These are phyloP conservation scores for Lasiodiplodia sp. DNA, from an alignment of 2,329 filamentous ascomycete genomes.

Conservation along the genomic window DNA sequence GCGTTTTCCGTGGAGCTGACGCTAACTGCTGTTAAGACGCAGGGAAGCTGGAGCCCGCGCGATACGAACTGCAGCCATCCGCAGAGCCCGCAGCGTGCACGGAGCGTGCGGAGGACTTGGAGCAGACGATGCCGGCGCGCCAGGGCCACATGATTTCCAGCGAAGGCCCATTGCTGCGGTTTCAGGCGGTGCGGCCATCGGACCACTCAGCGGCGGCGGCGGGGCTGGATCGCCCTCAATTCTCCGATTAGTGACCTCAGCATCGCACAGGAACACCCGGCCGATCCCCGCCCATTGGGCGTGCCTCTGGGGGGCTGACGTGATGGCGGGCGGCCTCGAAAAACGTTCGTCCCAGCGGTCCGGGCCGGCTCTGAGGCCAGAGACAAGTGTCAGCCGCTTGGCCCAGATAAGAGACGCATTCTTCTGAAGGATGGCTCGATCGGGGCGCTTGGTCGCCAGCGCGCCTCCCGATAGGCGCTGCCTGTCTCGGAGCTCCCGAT, in stretches of 20 bases:
- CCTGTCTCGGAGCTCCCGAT: slow-evolving; percentile 31
- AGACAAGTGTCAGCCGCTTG: slow-evolving; percentile 31
- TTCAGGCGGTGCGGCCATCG: slow-evolving; percentile 29
- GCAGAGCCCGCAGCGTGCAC: slow-evolving; percentile 25
- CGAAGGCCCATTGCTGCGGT: slow-evolving; percentile 28
- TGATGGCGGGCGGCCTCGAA: slow-evolving; percentile 29
- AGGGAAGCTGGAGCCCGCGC: slow-evolving; percentile 27
- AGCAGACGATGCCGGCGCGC: slow-evolving; percentile 11
- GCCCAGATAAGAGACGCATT: slow-evolving; percentile 24
- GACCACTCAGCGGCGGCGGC: slow-evolving; percentile 23
- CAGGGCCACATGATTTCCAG: slow-evolving; percentile 29
- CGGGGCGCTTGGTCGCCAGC: slow-evolving; percentile 10
- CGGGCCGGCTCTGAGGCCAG: slow-evolving; percentile 30
- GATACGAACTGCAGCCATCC: slow-evolving; percentile 30
- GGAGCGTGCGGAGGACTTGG: slow-evolving; percentile 17
- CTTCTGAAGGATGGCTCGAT: slow-evolving; percentile 28
- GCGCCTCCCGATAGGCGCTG: slow-evolving; percentile 27
- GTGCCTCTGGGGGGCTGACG: slow-evolving; percentile 24
- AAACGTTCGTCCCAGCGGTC: slow-evolving; percentile 31
- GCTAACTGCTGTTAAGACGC: slow-evolving; percentile 29
- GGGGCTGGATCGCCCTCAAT: slow-evolving; percentile 31
- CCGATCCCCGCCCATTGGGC: slow-evolving; percentile 26
- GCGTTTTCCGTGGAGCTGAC: slow-evolving; percentile 31
- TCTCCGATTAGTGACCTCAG: slow-evolving; percentile 32
- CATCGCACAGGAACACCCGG: slow-evolving; percentile 24